These are phyloP conservation scores for Fusarium illudens DNA, from an alignment of 2,329 filamentous ascomycete species.

Conservation along the genomic window DNA sequence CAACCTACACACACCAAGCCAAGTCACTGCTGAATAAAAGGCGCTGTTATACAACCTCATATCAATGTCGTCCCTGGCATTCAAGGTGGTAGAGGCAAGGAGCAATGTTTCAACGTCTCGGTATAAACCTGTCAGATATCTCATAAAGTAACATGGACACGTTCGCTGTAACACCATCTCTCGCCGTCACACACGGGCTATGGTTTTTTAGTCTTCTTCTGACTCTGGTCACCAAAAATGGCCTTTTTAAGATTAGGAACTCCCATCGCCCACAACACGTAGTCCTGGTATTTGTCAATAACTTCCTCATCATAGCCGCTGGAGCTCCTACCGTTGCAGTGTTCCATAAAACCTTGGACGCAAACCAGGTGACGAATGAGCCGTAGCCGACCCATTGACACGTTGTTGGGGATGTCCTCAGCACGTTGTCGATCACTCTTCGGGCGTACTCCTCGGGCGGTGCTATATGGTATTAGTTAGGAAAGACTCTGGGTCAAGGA, in stretches of 20 bases:
- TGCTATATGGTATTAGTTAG: conserved; percentile 21
- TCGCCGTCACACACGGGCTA: too few species aligned
- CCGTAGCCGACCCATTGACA: conserved; percentile 26
- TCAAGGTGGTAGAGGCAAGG: neutral
- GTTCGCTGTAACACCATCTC: neutral
- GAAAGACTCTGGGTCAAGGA: too few species aligned
- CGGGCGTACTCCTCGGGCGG: conserved; percentile 31
- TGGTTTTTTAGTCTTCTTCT: neutral
- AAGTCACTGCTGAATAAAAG: neutral
- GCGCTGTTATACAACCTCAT: neutral
- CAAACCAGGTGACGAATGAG: conserved; percentile 23
- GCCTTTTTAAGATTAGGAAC: conserved; percentile 26
- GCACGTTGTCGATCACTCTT: conserved; percentile 28
- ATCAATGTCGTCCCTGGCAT: neutral
- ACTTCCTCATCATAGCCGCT: too few species aligned
- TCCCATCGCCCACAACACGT: conserved; percentile 16
- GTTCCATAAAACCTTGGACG: conserved; percentile 27
- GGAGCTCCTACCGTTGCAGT: conserved; percentile 14
- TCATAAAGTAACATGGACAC: neutral
- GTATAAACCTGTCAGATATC: neutral
- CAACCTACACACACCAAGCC: neutral
- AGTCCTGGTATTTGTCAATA: conserved; percentile 14
- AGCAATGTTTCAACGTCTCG: neutral
- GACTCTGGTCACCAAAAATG: neutral
- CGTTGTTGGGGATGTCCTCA: conserved; percentile 7